Conservation (phyloP, 257 asterid genomes). For the Nicotiana paniculata region DNA sequence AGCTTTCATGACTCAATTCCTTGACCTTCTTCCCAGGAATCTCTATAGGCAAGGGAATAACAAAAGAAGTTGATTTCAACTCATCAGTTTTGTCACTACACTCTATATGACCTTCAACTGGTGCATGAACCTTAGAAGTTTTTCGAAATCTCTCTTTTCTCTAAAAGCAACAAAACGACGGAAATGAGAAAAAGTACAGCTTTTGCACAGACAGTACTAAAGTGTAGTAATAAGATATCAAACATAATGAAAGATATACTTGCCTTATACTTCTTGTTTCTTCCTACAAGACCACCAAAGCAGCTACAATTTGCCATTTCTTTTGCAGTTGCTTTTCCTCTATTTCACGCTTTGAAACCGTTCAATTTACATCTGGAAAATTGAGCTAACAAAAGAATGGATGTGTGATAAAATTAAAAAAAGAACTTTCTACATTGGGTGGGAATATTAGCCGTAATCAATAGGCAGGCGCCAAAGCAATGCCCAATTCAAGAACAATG, state of each 20-base stretch:
- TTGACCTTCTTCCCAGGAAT: constrained; percentile 19
- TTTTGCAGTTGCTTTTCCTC: not conserved
- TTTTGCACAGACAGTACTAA: not conserved
- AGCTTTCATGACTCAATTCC: constrained; percentile 48
- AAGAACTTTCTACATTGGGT: constrained; percentile 5
- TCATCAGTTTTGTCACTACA: constrained; percentile 25
- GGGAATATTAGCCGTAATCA: constrained; percentile 49
- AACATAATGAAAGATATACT: not conserved
- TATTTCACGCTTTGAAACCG: not conserved
- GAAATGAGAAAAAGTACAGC: not conserved
- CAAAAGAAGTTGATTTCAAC: constrained; percentile 36
- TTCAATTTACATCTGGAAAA: constrained; percentile 24
- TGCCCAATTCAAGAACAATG: constrained; percentile 21
- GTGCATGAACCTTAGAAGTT: constrained; percentile 24
- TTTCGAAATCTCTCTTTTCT: constrained; percentile 14
- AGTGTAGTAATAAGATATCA: not conserved
- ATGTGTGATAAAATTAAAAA: not conserved
- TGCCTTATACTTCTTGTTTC: constrained; percentile 41
- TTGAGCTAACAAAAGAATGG: not conserved
- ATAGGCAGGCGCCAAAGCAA: constrained; percentile 47
- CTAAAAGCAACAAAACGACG: constrained; percentile 20
- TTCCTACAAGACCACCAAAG: constrained; percentile 35
- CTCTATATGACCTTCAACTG: constrained; percentile 29
- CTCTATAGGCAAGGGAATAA: constrained; percentile 35
- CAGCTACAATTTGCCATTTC: constrained; percentile 39